These are phyloP conservation scores for Odontarrhena argentea DNA, from an alignment of 345 rosid species.

Conservation along the genomic window DNA sequence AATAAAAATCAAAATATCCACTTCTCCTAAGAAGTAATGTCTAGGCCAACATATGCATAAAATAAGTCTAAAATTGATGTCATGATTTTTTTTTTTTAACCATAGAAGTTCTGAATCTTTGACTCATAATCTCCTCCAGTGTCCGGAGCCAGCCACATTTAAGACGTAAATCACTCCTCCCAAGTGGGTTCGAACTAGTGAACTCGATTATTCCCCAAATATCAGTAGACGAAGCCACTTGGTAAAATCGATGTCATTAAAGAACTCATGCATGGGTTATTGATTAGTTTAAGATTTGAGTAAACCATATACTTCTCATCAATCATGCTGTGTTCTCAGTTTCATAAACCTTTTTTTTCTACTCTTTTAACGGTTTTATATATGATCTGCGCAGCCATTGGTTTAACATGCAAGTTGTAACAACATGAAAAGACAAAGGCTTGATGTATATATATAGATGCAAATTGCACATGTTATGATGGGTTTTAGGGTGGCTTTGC, in stretches of 20 bases:
- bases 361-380: conserved; percentile 25
- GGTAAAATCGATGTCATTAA: not conserved
- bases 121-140: too few relatives aligned
- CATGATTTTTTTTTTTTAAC: not conserved
- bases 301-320: conserved; percentile 13
- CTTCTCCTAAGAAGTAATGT: not conserved
- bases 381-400: conserved; percentile 28
- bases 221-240: too few relatives aligned
- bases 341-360: conserved; percentile 9
- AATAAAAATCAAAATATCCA: not conserved
- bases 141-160: too few relatives aligned
- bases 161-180: too few relatives aligned
- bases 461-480: conserved; percentile 42
- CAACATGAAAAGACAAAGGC: conserved; percentile 26
- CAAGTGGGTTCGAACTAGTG: too few relatives aligned
- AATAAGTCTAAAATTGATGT: not conserved
- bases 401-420: conserved; percentile 34
- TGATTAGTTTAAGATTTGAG: conserved; percentile 7
- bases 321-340: conserved; percentile 25
- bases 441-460: conserved; percentile 21
- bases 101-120: too few relatives aligned
- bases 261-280: not conserved
- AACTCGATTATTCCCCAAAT: too few relatives aligned
- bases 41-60: not conserved
- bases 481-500: conserved; percentile 35